Percentiles rank a stretch among this genome's conserved stretches.
Evolutionary conservation across 768 basidiomycete species (phyloP).

Genomic region (Agrocybe pediades): DNA sequence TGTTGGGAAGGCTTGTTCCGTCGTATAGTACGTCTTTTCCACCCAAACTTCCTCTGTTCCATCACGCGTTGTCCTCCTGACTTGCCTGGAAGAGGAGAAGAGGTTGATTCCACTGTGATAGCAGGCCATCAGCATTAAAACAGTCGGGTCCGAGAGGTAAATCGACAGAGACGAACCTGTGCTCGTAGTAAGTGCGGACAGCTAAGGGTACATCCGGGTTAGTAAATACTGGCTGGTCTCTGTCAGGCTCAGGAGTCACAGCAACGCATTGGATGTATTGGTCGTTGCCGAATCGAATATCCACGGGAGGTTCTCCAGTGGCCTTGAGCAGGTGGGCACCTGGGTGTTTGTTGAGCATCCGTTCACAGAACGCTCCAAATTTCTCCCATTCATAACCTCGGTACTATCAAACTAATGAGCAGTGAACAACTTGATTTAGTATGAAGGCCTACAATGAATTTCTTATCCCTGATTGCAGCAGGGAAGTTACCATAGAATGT

Average conservation of each 20-base stretch:
- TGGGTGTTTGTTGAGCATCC: conserved; percentile 89
- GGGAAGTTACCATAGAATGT: conserved; percentile 94
- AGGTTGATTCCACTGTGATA: conserved; percentile 69
- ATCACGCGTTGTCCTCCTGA: conserved; percentile 64
- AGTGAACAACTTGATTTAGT: neutral
- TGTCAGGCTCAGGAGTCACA: conserved; percentile 85
- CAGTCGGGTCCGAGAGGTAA: neutral
- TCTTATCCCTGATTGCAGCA: conserved; percentile 80
- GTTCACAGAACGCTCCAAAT: conserved; percentile 85
- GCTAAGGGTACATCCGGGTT: conserved; percentile 81
- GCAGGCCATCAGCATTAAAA: neutral
- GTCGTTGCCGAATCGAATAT: conserved; percentile 75
- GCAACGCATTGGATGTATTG: conserved; percentile 90
- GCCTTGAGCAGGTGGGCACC: conserved; percentile 78
- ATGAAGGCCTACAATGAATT: conserved; percentile 72
- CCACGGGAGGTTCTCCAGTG: conserved; percentile 75
- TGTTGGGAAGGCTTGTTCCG: conserved; percentile 89
- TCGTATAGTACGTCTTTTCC: conserved; percentile 87
- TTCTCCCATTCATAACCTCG: conserved; percentile 97
- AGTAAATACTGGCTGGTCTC: conserved; percentile 73
- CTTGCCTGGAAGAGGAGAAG: conserved; percentile 76
- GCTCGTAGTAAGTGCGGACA: conserved; percentile 85
- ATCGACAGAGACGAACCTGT: conserved; percentile 50
- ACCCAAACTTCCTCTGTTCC: conserved; percentile 79
- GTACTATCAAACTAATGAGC: conserved; percentile 52